phyloP scores from a whole-genome alignment of 805 yeast species.

The Clavispora vitiphila region DNA sequence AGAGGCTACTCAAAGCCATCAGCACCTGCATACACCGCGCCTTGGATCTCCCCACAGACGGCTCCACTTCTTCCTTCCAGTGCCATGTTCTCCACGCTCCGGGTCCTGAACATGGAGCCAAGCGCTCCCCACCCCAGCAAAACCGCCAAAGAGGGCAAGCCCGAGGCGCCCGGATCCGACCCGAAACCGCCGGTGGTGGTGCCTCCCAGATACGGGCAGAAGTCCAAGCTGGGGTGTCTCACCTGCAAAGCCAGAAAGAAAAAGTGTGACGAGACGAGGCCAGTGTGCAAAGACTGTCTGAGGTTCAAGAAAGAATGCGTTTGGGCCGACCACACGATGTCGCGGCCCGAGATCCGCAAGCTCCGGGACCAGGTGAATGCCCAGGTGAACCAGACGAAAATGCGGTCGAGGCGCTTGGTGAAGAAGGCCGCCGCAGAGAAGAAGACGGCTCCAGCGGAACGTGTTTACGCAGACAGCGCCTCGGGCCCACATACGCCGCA shows the following conservation, averaged over 20 bases:
- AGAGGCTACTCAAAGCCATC: too few relatives aligned
- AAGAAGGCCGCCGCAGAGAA: neutral
- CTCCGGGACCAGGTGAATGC: conserved; percentile 33
- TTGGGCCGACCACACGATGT: conserved; percentile 44
- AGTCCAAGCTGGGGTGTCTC: conserved; percentile 57
- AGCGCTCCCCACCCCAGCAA: neutral
- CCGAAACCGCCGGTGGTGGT: neutral
- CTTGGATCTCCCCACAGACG: neutral
- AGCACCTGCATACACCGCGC: neutral
- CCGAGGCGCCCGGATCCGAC: neutral
- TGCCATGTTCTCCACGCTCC: neutral
- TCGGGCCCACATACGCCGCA: too few relatives aligned
- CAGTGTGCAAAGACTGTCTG: conserved; percentile 46
- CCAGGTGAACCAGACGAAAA: conserved; percentile 38
- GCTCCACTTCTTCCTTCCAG: neutral
- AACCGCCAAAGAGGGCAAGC: neutral
- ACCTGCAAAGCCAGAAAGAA: conserved; percentile 66
- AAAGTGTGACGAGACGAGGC: conserved; percentile 48
- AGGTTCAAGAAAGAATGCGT: conserved; percentile 44
- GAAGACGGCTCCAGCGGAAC: neutral
- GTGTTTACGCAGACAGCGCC: too few relatives aligned
- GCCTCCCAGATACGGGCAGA: neutral
- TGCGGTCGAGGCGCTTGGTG: conserved; percentile 31
- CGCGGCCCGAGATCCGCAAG: conserved; percentile 29
- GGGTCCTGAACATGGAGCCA: neutral